Base-by-base conservation (phyloP, 2,329 filamentous ascomycete genomes). In the Xylariomycetidae sp. region DNA sequence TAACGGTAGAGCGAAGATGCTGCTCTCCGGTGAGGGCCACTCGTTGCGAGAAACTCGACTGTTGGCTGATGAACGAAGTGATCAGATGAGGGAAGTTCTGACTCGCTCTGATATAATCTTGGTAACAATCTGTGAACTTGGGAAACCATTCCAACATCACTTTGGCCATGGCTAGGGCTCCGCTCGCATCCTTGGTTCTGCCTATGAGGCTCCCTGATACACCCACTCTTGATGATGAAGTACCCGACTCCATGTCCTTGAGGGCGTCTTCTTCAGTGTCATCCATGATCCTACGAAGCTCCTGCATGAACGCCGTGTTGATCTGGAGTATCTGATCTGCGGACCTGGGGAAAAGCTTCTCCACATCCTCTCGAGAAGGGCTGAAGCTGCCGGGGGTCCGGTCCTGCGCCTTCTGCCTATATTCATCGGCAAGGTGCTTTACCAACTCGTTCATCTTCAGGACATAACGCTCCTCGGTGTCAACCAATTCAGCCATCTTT, bases 401-500 rank as follows among this genome's bases (percentile, higher is more conserved):
- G 18, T 64, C 65, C 48, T 72, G 78, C 4, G 83, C 82, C 42
- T 80, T 82, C 31, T 81, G 67, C 19, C 85, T 80, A 50, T 94
- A 89, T 41, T 94, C 85, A 34, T 79, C 77, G 16, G 88, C 88
- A 18, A 96, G 79, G 38, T 82, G 78, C 42, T 85, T 79, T 26
- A 95, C 84, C 40, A 98, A 64, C 46, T 92, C 85, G 41, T 85
- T 78, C 36, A 98, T 64, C 59, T 97, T 96, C 49, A 76, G 73
- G 26, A 98, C 88, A 60, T 97, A 98, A 58, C 87, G 82, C 56
- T 92, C 88, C 58, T 98, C 92, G 0, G 92, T 98, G 51, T 94
- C 86, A 20, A 96, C 77, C 39, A 97, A 66, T 58, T 98, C 92
- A 38, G 78, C 81, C 71, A 98, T 81, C 58, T 95, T 90, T 60